Base-by-base conservation (phyloP, 768 basidiomycete species). In the Phylloporus scabripes region DNA sequence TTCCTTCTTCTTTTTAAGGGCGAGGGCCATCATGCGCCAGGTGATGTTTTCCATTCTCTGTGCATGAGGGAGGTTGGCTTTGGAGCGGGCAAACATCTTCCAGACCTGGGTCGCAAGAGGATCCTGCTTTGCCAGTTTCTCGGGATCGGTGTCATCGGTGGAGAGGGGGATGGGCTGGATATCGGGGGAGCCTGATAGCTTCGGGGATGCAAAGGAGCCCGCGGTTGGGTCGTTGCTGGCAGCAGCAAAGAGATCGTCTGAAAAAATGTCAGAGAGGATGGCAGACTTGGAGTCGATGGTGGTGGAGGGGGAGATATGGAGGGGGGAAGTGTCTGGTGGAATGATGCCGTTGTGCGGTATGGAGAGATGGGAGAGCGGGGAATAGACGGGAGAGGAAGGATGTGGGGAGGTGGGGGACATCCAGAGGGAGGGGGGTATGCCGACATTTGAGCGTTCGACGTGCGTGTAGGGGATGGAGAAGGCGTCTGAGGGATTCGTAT, bases 21-120 rank as follows among this genome's bases (percentile, higher is more conserved):
- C 91, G 63, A 99, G 73, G 21, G 93, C 87, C 94, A 97, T 97
- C 92, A 98, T 90, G 51, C 96, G 73, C 95, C 95, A 97, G 1
- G 94, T 96, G 47, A 98, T 67, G 63, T 97, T 98, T 72, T 98
- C 96, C 91, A 99, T 93, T 61, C 94, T 74, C 69, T 93, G 90
- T 0, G 88, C 91, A 63, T 95, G 91, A 26, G 94, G 92, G 49
- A 95, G 70, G 28, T 77, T 79, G n/a, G 86, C 87, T 70, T 92
- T 93, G 40, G 87, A 88, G 52, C 88, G 82, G 31, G 92, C 83
- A 62, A 90, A 98, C 80, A 97, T 88, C 72, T 85, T 92, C 95
- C 95, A 98, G 26, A 98, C 88, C 70, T 97, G 92, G 1, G 94
- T 87, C 0, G 92, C 92, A 18, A 96, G 75, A 7, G 93, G 94